Evolutionary conservation across 192 early-diverging fungal genomes (phyloP), one percentile per base, ranked within the genome.

Genomic region (Backusella mclennaniae): DNA sequence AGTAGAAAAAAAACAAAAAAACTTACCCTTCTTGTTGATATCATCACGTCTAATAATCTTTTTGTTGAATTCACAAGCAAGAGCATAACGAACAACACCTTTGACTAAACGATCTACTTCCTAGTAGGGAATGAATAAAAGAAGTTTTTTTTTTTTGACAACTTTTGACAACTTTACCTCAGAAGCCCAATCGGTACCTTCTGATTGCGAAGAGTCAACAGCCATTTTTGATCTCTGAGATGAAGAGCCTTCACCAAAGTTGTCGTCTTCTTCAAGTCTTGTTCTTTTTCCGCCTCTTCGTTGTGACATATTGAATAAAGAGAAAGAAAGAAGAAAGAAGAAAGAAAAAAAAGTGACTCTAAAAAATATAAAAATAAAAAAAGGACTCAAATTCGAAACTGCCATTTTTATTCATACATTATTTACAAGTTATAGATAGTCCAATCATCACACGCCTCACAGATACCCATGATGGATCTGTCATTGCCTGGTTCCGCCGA

Each of bases 71-170:
- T 92, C 88, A 21, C 82, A 87, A 8, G 86, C 84, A 2, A 93
- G 67, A 1, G 89, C 91, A 66, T 88, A 84, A 33, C 92, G 83
- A 2, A 93, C 91, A 2, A 88, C 42, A 66, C 87, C 88, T 66
- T 91, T 91, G 6, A 92, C 85, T 72, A 86, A 83, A 11, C 89
- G 74, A 17, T 90, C 78, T 6, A 90, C 33, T 52, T 91, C 90
- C 83, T 91, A 73, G 14, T 39, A 26, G 35, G 26, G 35, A 23
- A 67, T 21, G 52, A 56, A 19, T n/a, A 21, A 56, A 56, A 53
- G 6, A 26, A 44, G 14, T 44, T 44, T 44, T 14, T 42, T 15
- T 56, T 56, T 56, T 56, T 46, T 42, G 41, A 42, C 41, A 42
- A 42, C 41, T 46, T 46, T 46, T 46, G 4, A 19, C 17, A 3